Evolutionary conservation across 75 land plant species (phyloP).

Genomic region (Selaginella moellendorffii): DNA sequence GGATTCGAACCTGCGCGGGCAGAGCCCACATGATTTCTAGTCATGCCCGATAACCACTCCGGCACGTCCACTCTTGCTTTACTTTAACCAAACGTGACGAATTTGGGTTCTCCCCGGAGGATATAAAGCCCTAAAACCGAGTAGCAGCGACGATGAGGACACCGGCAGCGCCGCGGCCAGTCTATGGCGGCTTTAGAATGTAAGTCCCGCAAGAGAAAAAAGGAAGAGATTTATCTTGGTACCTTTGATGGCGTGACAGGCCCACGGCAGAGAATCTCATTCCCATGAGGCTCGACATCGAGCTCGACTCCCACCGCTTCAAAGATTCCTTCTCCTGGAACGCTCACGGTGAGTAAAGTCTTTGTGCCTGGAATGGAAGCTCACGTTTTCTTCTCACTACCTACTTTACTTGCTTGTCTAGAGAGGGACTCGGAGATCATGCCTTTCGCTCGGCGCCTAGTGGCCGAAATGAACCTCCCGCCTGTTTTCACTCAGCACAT

Average conservation of each 20-base stretch:
- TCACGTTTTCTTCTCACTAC: background rate
- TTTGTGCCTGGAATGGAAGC: background rate
- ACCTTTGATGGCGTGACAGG: no score
- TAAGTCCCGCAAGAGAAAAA: no score
- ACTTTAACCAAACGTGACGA: no score
- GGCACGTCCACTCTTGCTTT: constrained; percentile 73
- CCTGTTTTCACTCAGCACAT: constrained; percentile 51
- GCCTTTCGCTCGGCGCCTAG: constrained; percentile 63
- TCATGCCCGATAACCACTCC: constrained; percentile 89
- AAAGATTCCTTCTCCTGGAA: constrained; percentile 87
- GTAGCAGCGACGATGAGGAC: no score
- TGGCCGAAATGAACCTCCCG: constrained; percentile 72
- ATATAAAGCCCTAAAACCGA: no score
- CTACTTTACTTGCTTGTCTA: constrained; percentile 10
- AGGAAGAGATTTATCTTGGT: no score
- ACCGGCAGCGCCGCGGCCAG: no score
- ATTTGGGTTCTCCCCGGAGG: no score
- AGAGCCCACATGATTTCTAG: constrained; percentile 86
- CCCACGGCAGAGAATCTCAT: constrained; percentile 65
- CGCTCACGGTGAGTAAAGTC: constrained; percentile 36
- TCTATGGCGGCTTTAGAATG: no score
- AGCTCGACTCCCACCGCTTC: constrained; percentile 50
- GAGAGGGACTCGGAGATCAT: constrained; percentile 65
- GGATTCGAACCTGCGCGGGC: constrained; percentile 93
- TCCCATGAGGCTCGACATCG: constrained; percentile 73